Evolutionary conservation across 768 basidiomycete genomes (phyloP).

Genomic region (Kwoniella sp.): DNA sequence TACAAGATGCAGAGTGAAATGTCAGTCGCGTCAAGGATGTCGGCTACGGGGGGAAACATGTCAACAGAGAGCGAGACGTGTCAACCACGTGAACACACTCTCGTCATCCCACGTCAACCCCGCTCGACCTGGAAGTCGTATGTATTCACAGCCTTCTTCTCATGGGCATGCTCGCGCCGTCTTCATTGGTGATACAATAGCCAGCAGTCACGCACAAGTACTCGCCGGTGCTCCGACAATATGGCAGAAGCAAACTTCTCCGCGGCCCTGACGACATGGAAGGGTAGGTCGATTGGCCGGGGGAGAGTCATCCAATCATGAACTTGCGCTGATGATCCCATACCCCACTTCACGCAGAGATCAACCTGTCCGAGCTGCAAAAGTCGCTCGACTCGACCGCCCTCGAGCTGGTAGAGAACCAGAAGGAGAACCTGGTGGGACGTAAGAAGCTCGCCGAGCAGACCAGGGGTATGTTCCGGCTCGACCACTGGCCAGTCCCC

Average conservation of each 20-base stretch:
- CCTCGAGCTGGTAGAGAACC: conserved; percentile 93
- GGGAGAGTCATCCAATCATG: not conserved
- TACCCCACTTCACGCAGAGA: conserved; percentile 55
- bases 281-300: conserved; percentile 56
- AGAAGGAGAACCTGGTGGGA: conserved; percentile 93
- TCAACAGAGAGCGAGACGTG: too few relatives aligned
- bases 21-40: too few relatives aligned
- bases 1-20: too few relatives aligned
- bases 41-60: too few relatives aligned
- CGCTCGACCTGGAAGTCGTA: too few relatives aligned
- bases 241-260: conserved; percentile 77
- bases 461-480: conserved; percentile 76
- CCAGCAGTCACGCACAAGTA: too few relatives aligned
- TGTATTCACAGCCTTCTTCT: too few relatives aligned
- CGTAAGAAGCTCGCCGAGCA: conserved; percentile 91
- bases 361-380: conserved; percentile 84
- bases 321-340: not conserved
- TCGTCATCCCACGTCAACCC: too few relatives aligned
- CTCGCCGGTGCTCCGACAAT: not conserved
- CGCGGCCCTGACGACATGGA: conserved; percentile 87
- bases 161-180: too few relatives aligned
- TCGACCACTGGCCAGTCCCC: not conserved
- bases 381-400: conserved; percentile 89
- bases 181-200: too few relatives aligned
- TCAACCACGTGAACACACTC: too few relatives aligned